Base-by-base conservation (phyloP, 257 asterid species). In the Fraxinus pennsylvanica region DNA sequence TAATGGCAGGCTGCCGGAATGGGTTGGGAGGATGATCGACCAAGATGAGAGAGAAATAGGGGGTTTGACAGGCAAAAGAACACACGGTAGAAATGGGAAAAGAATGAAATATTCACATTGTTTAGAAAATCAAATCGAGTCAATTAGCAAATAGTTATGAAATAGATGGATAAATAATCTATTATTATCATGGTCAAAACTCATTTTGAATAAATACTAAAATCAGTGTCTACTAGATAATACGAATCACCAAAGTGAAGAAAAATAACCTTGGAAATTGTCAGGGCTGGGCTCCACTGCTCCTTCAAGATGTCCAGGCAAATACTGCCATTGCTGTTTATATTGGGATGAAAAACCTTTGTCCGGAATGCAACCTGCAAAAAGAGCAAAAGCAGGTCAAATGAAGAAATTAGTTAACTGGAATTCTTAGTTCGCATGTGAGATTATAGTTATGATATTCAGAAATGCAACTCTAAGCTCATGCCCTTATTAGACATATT, bases 261-360 rank as follows among this genome's bases (percentile, higher is more conserved):
- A 38, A 9, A 39, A 68, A 36, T 63, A 78, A 90, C 97, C 97
- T 91, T 91, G 81, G 97, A 91, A 68, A 91, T 90, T 36, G 94
- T 91, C 76, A 88, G 82, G 84, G 95, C 95, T 12, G 97, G 97
- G 87, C 94, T 91, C 97, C 97, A 91, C 81, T 91, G 94, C 86
- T 91, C 94, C 82, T 90, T 91, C 93, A 91, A 84, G 82, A 90
- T 88, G 84, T 91, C 97, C 1, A 90, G 93, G 87, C 93, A 91
- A 81, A 91, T 90, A 81, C 94, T 90, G 33, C 95, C 97, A 0
- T 91, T 91, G 87, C 92, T 90, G 82, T 91, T 91, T 39, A 91
- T 90, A 80, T 91, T 91, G 30, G 97, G 96, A 81, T 91, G 96
- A 77, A 91, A 91, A 71, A 91, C 91, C 81, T 91, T 91, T 3